Conservation (phyloP, 225 moss, liverwort and hornwort genomes). For the Polytrichum formosum region DNA sequence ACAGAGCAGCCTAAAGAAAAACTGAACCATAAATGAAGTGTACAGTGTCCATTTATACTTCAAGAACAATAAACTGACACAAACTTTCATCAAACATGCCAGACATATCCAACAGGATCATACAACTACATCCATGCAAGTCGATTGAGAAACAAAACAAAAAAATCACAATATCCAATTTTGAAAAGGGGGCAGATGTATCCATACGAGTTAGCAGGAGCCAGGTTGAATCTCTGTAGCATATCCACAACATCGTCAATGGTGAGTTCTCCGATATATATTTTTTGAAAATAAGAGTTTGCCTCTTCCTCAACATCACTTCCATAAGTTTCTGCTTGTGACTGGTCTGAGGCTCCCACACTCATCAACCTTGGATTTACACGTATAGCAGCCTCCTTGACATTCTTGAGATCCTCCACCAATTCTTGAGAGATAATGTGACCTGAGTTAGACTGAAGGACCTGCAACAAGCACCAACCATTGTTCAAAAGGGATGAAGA, state of each 20-base stretch:
- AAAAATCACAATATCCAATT: too few relatives aligned
- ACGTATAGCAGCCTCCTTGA: slow-evolving; percentile 46
- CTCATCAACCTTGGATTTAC: slow-evolving; percentile 50
- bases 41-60: too few relatives aligned
- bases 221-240: slow-evolving; percentile 80
- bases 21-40: too few relatives aligned
- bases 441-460: slow-evolving; percentile 67
- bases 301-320: slow-evolving; percentile 92
- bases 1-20: too few relatives aligned
- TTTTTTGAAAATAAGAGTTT: slow-evolving; percentile 91
- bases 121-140: too few relatives aligned
- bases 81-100: too few relatives aligned
- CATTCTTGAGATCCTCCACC: slow-evolving; percentile 61
- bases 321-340: slow-evolving; percentile 61
- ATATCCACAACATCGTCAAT: slow-evolving; percentile 85
- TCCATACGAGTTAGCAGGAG: slow-evolving; percentile 47
- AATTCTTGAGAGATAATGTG: slow-evolving; percentile 64
- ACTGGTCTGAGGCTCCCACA: slow-evolving; percentile 36
- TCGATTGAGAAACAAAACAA: too few relatives aligned
- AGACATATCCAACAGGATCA: too few relatives aligned
- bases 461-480: slow-evolving; percentile 32
- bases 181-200: too few relatives aligned
- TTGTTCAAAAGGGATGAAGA: background rate
- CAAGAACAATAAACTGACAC: too few relatives aligned
- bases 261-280: slow-evolving; percentile 80